Base-by-base conservation (phyloP, 106 monocot species). In the Allium sativum region DNA sequence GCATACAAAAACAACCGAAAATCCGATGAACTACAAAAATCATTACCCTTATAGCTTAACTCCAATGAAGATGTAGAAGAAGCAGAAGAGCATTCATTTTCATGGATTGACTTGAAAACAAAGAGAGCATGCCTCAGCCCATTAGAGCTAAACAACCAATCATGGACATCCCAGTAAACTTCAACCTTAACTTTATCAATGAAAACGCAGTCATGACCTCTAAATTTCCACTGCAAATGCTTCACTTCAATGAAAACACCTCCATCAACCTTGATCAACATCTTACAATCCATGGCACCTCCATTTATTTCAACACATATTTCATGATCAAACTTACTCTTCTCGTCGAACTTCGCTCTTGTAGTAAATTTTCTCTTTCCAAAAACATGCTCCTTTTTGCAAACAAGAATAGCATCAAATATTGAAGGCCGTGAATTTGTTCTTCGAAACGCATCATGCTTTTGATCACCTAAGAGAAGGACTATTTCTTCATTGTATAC, bases 161-260 rank as follows among this genome's bases (percentile, higher is more conserved):
- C 82, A 19, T 91, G 82, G 5, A 81, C 86, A 43, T 91, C 86
- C 90, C 90, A 91, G 15, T 73, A 91, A 6, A 91, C 83, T 54
- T 91, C 80, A 21, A 91, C 70, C 59, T 56, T 77, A 4, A 47
- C 60, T 14, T 62, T 70, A 15, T 65, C 45, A 0, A 86, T 31
- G 13, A 69, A 62, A 3, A 91, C 58, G 7, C 67, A 62, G 3
- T 74, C 84, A 11, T 92, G 87, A 18, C 92, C 92, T 41, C 92
- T 60, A 15, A 92, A 92, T 61, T 92, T 92, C 92, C 87, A 92
- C 59, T 87, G 87, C 31, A 92, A 51, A 43, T 87, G 80, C 69
- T 68, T 84, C 52, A 92, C 92, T 9, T 68, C 72, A 16, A 87
- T 51, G 7, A 43, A 55, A 16, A 47, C 48, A 9, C 60, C 19